Evolutionary conservation across 2,329 filamentous ascomycete species (phyloP).

Genomic region (Penicillium paneum): DNA sequence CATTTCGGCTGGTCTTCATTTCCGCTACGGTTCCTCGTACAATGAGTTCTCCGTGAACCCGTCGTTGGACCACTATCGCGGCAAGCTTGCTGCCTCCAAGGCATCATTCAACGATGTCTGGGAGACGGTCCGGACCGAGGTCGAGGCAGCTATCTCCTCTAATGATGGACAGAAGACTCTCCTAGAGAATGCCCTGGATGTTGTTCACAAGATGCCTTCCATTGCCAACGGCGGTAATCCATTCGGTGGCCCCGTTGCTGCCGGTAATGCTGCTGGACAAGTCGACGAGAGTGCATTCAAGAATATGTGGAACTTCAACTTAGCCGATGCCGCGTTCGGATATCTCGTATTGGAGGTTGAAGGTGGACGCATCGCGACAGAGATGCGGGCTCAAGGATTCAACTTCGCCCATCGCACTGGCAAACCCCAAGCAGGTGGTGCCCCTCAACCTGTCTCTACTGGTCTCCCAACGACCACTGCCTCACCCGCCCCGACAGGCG

Average conservation of each 20-base stretch:
- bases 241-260: conserved; percentile 80
- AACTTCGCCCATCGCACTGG: conserved; percentile 95
- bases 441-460: conserved; percentile 25
- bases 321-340: conserved; percentile 95
- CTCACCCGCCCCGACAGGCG: conserved; percentile 38
- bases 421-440: conserved; percentile 59
- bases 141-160: conserved; percentile 87
- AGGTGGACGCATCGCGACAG: conserved; percentile 90
- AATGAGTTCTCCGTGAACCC: conserved; percentile 99
- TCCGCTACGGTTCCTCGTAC: conserved; percentile 98
- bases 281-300: conserved; percentile 99
- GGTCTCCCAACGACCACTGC: conserved; percentile 32
- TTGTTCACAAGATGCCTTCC: conserved; percentile 97
- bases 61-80: conserved; percentile 94
- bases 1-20: conserved; percentile 93
- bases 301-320: conserved; percentile 99
- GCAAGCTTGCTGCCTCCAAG: conserved; percentile 95
- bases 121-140: conserved; percentile 96
- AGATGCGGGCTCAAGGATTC: conserved; percentile 98
- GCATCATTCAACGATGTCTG: conserved; percentile 99
- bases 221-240: conserved; percentile 95
- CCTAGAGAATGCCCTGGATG: conserved; percentile 81
- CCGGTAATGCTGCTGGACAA: conserved; percentile 69
- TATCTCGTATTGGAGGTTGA: conserved; percentile 95
- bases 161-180: conserved; percentile 93